These are phyloP conservation scores for Aspergillus aculeatus DNA, from an alignment of 2,329 filamentous ascomycete genomes.

Conservation along the genomic window DNA sequence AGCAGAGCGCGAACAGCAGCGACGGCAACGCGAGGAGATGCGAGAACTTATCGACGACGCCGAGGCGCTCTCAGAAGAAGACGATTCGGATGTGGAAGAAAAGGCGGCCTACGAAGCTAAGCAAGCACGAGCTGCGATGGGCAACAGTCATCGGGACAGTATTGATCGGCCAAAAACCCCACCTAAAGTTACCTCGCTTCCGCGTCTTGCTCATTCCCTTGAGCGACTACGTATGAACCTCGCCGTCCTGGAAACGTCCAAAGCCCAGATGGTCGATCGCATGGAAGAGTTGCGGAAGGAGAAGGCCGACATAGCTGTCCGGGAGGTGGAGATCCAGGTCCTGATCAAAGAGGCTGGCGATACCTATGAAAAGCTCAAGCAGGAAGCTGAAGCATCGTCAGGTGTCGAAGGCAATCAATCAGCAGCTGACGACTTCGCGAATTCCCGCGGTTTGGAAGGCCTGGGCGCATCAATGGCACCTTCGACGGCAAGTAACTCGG, in stretches of 20 bases:
- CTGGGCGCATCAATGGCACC: slow-evolving; percentile 33
- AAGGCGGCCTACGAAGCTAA: slow-evolving; percentile 82
- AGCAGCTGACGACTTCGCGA: slow-evolving; percentile 28
- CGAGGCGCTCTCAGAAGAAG: slow-evolving; percentile 64
- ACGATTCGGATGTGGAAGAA: slow-evolving; percentile 62
- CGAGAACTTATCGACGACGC: slow-evolving; percentile 78
- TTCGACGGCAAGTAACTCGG: slow-evolving; percentile 26
- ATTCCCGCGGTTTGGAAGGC: slow-evolving; percentile 39
- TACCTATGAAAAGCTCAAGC: slow-evolving; percentile 61
- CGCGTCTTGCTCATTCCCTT: slow-evolving; percentile 67
- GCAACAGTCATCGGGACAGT: slow-evolving; percentile 38
- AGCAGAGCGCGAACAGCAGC: slow-evolving; percentile 69
- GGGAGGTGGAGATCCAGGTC: slow-evolving; percentile 77
- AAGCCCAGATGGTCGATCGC: slow-evolving; percentile 59
- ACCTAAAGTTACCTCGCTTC: slow-evolving; percentile 74
- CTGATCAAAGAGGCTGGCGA: slow-evolving; percentile 78
- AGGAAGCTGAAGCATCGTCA: slow-evolving; percentile 38
- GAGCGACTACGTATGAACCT: slow-evolving; percentile 63
- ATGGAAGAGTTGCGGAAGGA: slow-evolving; percentile 69
- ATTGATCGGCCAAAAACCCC: slow-evolving; percentile 56
- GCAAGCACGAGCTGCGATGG: slow-evolving; percentile 84
- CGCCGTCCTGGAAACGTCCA: slow-evolving; percentile 62
- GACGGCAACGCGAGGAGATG: slow-evolving; percentile 72
- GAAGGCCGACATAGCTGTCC: slow-evolving; percentile 63
- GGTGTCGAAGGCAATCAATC: slow-evolving; percentile 25